Base-by-base conservation (phyloP, 2,329 filamentous ascomycete genomes). In the Ophiocordyceps camponoti-floridani region DNA sequence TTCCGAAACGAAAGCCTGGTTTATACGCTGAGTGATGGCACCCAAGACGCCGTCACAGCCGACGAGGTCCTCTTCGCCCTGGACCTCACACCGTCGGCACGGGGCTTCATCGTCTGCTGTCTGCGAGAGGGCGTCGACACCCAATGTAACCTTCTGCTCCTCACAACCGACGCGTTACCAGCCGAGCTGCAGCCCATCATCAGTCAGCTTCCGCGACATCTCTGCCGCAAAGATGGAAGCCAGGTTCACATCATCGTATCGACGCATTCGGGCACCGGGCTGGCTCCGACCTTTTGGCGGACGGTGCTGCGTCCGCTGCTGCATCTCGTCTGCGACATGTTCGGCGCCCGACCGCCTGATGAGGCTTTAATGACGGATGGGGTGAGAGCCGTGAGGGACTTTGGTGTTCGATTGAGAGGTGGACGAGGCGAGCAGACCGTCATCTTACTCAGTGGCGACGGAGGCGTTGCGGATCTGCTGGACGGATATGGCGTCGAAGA, bases 361-460 rank as follows among this genome's bases (percentile, higher is more conserved):
- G 44, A 35, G 41, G 59, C 82, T 4, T 68, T 83, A 44, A 59
- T 72, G 43, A 94, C 87, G 1, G 60, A 71, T 23, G 80, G 73
- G 28, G 64, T 72, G 1, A 62, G 75, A 2, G 83, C 74, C 12
- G 72, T 95, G 38, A 66, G 68, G 6, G 66, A 82, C 1, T 75
- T 93, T 44, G 74, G 81, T 0, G 53, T 50, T 3, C 41, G 51
- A 2, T 51, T 68, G 12, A 58, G 63, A 54, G 2, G 13, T 10
- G 9, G 67, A 67, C 1, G 50, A 62, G 13, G 57, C n/a, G 46
- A 46, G n/a, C 45, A 48, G 44, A 78, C 79, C 0, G 69, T 95
- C 26, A 62, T 95, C 28, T 70, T 96, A 12, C 69, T 95, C 5
- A 89, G 83, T 43, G 89, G 89, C 7, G 89, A 96, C 58, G 89